Conservation (phyloP, 148 eudicot genomes). For the Gaultheria prostrata region DNA sequence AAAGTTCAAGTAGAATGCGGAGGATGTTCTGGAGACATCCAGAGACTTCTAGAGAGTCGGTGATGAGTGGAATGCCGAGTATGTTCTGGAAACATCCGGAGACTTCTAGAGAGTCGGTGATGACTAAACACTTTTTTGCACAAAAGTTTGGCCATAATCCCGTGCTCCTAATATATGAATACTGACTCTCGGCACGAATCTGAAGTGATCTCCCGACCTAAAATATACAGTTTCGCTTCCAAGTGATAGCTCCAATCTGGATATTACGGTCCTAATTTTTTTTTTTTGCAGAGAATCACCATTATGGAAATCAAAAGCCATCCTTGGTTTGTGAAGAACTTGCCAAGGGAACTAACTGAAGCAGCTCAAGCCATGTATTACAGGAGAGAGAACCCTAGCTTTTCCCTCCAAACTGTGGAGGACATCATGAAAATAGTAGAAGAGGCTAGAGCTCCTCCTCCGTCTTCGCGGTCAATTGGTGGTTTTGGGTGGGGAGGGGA, state of each 20-base stretch:
- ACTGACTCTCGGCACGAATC: too few relatives aligned
- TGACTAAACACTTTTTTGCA: too few relatives aligned
- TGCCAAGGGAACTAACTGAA: slow-evolving; percentile 75
- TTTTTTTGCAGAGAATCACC: slow-evolving; percentile 53
- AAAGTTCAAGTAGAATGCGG: too few relatives aligned
- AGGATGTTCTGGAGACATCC: too few relatives aligned
- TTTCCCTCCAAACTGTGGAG: slow-evolving; percentile 66
- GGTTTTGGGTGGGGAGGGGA: slow-evolving; percentile 66
- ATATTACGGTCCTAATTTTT: not conserved
- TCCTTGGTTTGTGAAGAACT: slow-evolving; percentile 80
- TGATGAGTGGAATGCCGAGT: too few relatives aligned
- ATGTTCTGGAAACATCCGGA: too few relatives aligned
- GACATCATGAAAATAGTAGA: slow-evolving; percentile 80
- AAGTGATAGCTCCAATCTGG: not conserved
- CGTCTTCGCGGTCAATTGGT: slow-evolving; percentile 48
- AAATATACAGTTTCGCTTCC: too few relatives aligned
- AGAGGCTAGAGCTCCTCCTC: slow-evolving; percentile 65
- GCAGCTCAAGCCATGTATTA: slow-evolving; percentile 63
- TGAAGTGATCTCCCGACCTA: too few relatives aligned
- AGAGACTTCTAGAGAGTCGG: too few relatives aligned
- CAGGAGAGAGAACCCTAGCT: slow-evolving; percentile 64
- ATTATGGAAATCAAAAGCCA: slow-evolving; percentile 67
- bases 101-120: too few relatives aligned
- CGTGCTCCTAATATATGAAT: not conserved
- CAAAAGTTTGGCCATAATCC: not conserved